phyloP scores from a whole-genome alignment of 208 protist genomes.

The Leishmania arabica region DNA sequence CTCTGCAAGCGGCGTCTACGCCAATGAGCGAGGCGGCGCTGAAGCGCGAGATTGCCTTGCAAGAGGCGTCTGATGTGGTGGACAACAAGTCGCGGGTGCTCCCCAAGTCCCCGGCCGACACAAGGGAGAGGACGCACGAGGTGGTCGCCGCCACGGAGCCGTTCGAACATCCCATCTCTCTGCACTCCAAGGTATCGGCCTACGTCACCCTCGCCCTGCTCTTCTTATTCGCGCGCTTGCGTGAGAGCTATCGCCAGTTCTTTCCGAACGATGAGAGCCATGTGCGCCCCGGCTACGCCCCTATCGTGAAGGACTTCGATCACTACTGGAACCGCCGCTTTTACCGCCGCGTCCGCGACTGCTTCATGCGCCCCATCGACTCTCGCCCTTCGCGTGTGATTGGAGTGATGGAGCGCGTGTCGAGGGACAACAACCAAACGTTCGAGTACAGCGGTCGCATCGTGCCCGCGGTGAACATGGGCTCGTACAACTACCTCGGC shows the following conservation, averaged over 20 bases:
- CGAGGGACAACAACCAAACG: conserved; percentile 85
- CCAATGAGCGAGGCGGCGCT: conserved; percentile 24
- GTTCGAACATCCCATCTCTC: conserved; percentile 44
- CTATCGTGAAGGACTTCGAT: conserved; percentile 95
- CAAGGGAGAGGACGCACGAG: conserved; percentile 6
- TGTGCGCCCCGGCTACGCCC: conserved; percentile 88
- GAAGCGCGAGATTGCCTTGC: conserved; percentile 25
- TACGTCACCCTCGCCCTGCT: conserved; percentile 70
- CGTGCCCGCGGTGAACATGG: conserved; percentile 94
- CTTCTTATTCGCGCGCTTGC: conserved; percentile 47
- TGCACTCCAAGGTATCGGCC: conserved; percentile 45
- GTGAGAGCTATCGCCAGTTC: conserved; percentile 60
- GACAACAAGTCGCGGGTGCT: conserved; percentile 31
- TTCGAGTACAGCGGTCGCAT: conserved; percentile 87
- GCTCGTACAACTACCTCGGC: conserved; percentile 99
- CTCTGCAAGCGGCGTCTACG: conserved; percentile 11
- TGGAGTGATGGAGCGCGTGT: conserved; percentile 92
- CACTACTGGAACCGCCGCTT: conserved; percentile 94
- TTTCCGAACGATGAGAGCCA: conserved; percentile 37
- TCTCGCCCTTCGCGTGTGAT: conserved; percentile 92
- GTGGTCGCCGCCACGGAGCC: conserved; percentile 11
- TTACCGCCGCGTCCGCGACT: conserved; percentile 93
- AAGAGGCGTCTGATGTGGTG: conserved; percentile 22
- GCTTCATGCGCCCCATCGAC: conserved; percentile 92
- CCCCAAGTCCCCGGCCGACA: conserved; percentile 19